Base-by-base conservation (phyloP, 352 stramenopile species). In the Globisporangium irregulare region DNA sequence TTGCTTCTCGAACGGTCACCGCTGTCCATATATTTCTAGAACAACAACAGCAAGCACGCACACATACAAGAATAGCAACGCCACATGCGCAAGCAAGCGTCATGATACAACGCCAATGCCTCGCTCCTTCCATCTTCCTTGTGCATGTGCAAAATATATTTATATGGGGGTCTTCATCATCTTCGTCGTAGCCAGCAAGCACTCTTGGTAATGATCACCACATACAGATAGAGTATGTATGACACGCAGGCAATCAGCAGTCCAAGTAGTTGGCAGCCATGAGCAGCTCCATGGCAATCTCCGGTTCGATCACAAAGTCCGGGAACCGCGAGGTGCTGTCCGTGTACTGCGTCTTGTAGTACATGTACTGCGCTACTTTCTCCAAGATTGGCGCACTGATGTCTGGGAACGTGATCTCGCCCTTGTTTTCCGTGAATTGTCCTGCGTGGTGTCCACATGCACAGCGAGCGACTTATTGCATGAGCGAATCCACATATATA, bases 261-360 rank as follows among this genome's bases (percentile, higher is more conserved):
- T 99, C 96, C 62, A 99, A 81, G 83, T 99, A 99, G 75, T 99
- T 99, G 54, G 95, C 90, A 3, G 96, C 96, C 94, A 99, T 99
- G 66, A 99, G 84, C 62, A 99, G 80, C 76, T 99, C 96, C 73
- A 99, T 91, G 63, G 95, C 96, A 72, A 99, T 91, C 87, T 99
- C 97, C 5, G 97, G 97, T 76, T 99, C 97, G 73, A 99, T 99
- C 18, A 77, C 60, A 80, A 99, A 99, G 72, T 99, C 97, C 0
- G 98, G 98, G 68, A 99, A 97, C 2, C 94, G 84, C 34, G 89
- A 85, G 59, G 86, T 95, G 70, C 89, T 97, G 75, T 99, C 98
- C 24, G 89, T 95, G 79, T 98, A 98, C 77, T 91, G 81, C 55
- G 89, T 90, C 86, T 99, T 99, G 86, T 99, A 99, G 84, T 99